These are phyloP conservation scores for Petrea volubilis DNA, from an alignment of 257 asterid genomes.

Conservation along the genomic window DNA sequence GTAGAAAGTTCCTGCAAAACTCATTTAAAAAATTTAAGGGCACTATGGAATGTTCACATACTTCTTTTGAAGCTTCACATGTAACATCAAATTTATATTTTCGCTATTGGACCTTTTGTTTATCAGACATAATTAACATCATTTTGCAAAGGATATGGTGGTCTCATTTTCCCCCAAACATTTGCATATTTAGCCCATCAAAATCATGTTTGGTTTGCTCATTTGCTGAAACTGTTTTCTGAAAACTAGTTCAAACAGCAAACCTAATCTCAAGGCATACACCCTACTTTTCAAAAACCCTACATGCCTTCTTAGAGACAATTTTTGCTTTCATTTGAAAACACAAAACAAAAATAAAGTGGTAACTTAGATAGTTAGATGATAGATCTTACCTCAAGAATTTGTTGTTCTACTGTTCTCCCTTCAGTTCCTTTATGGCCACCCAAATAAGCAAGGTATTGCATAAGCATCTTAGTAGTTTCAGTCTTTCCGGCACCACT, in stretches of 20 bases:
- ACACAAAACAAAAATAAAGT: background rate
- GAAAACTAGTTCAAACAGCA: background rate
- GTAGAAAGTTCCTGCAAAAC: background rate
- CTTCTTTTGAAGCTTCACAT: background rate
- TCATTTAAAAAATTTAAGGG: background rate
- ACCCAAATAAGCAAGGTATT: conserved; percentile 84
- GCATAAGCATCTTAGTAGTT: conserved; percentile 97
- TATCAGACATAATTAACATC: background rate
- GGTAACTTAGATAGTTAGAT: conserved; percentile 8
- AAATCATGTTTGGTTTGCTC: background rate
- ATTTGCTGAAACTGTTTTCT: background rate
- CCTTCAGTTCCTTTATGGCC: conserved; percentile 82
- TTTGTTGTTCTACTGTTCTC: conserved; percentile 88
- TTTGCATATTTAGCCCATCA: background rate
- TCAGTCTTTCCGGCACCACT: conserved; percentile 98
- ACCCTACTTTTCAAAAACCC: conserved; percentile 5
- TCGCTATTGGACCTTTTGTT: conserved; percentile 1
- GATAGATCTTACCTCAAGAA: conserved; percentile 65
- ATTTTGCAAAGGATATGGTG: background rate
- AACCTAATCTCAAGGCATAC: background rate
- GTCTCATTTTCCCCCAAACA: no score
- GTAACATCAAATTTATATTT: no score
- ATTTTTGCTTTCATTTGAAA: background rate
- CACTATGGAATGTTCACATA: background rate
- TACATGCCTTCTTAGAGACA: no score